Conservation (phyloP, 768 basidiomycete species). For the Amanita subjunquillea region DNA sequence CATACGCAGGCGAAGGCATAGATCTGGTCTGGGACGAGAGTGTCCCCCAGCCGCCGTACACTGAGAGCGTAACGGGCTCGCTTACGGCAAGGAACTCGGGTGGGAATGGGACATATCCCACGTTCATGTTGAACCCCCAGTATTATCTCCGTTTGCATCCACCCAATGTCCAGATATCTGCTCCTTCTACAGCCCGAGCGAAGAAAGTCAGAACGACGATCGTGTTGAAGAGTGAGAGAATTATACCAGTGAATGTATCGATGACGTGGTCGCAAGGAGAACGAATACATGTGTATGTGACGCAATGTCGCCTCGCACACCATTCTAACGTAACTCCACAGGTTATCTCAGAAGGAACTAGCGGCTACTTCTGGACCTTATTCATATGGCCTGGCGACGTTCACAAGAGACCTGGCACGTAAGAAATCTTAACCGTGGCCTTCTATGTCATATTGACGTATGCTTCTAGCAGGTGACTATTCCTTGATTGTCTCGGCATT, state of each 20-base stretch:
- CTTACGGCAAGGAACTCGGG: constrained; percentile 70
- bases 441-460: neutral
- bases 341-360: constrained; percentile 58
- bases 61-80: constrained; percentile 34
- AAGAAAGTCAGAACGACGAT: constrained; percentile 29
- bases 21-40: constrained; percentile 39
- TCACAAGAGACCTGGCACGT: constrained; percentile 32
- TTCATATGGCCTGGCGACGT: constrained; percentile 61
- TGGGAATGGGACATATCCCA: constrained; percentile 70
- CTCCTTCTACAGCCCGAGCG: neutral
- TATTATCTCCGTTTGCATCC: constrained; percentile 58
- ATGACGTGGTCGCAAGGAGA: constrained; percentile 68
- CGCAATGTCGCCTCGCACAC: neutral
- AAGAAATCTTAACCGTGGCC: neutral
- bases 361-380: constrained; percentile 73
- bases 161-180: constrained; percentile 7
- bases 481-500: constrained; percentile 82
- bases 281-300: constrained; percentile 63
- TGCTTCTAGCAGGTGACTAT: constrained; percentile 58
- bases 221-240: constrained; percentile 45
- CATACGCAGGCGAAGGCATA: constrained; percentile 32
- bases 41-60: constrained; percentile 25
- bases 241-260: constrained; percentile 64
- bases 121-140: constrained; percentile 88
- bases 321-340: constrained; percentile 12